Base-by-base conservation (phyloP, 306 rosid species). In the Benincasa hispida region DNA sequence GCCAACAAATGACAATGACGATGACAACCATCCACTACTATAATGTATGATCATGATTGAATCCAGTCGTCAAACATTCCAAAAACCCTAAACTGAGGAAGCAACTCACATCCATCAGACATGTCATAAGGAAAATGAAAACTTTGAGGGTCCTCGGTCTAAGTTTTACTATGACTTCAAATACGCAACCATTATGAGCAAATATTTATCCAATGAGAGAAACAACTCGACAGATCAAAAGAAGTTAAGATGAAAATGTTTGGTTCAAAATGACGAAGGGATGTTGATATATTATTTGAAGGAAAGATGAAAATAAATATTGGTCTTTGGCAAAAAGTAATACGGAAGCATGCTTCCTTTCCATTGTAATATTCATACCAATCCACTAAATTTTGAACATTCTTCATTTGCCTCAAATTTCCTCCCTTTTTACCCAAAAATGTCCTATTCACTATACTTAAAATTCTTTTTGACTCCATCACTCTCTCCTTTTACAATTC, bases 331-430 rank as follows among this genome's bases (percentile, higher is more conserved):
- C 32, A 72, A 45, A 72, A 35, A 72, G 59, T 14, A 47, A 72
- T 72, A 72, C 76, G 76, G 76, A 72, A 72, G 76, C 76, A 47
- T 72, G 59, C 76, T 17, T 48, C 76, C 55, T n/a, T 13, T 2
- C 51, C 51, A n/a, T 66, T 37, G 51, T 22, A 10, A n/a, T 66
- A 32, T 72, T 27, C 35, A 47, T 27, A 28, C 76, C 76, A 48
- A 72, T 72, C 76, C 76, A 72, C 58, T 45, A 27, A 2, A 1
- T 25, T 70, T 70, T 69, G 3, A 42, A 12, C 54, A 68, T 66
- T 66, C 67, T 59, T 5, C 63, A 21, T 25, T 18, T 18, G 0
- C 17, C 17, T 37, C 10, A 39, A 0, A 12, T 24, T 69, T 22
- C n/a, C 3, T 42, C 10, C 56, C 32, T 24, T 22, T 50, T 69